These are phyloP conservation scores for Xylaria curta DNA, from an alignment of 495 filamentous ascomycete species.

Conservation along the genomic window DNA sequence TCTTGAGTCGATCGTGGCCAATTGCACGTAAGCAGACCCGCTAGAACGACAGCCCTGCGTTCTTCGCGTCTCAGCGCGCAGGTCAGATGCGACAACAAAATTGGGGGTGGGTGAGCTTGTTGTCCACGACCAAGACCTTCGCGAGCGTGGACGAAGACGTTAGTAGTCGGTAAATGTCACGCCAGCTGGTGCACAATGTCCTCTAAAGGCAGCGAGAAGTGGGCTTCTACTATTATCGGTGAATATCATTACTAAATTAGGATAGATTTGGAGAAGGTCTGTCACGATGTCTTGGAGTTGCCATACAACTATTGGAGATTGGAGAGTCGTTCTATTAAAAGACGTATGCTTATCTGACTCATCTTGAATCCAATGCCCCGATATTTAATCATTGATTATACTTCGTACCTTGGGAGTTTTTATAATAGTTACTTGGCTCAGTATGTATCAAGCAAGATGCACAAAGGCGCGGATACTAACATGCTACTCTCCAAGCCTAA, in stretches of 20 bases:
- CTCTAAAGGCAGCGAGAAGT: constrained; percentile 6
- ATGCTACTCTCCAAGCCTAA: not conserved
- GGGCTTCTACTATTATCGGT: not conserved
- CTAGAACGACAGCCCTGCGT: not conserved
- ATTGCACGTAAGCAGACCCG: not conserved
- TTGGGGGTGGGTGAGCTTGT: not conserved
- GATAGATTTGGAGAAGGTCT: not conserved
- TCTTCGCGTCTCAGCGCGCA: not conserved
- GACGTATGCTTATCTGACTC: not conserved
- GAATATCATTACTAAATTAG: not conserved
- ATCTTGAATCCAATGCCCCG: not conserved
- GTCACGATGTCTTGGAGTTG: constrained; percentile 6
- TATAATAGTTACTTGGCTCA: not conserved
- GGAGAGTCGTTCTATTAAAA: not conserved
- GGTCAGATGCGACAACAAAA: not conserved
- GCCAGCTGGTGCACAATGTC: not conserved
- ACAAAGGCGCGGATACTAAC: not conserved
- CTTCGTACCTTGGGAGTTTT: not conserved
- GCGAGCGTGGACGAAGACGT: not conserved
- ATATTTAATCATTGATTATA: not conserved
- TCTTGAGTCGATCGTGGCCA: not conserved
- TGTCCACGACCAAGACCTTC: not conserved
- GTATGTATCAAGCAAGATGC: not conserved
- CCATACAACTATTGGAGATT: not conserved
- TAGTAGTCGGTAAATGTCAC: not conserved